Conservation (phyloP, 495 filamentous ascomycete genomes). For the Viridothelium virens region DNA sequence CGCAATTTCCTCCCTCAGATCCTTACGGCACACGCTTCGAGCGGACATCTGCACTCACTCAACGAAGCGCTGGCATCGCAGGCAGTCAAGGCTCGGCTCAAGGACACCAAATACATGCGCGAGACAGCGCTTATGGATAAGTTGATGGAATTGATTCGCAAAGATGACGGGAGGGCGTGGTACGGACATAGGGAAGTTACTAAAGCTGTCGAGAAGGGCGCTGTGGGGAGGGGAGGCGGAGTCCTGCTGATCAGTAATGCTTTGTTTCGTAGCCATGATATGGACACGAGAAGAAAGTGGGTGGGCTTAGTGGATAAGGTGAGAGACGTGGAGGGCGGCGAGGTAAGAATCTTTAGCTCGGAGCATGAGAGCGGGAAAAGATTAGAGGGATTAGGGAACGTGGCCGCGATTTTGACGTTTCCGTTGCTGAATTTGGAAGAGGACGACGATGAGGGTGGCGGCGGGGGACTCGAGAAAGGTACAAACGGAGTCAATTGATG, state of each 20-base stretch:
- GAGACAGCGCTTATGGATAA: conserved; percentile 83
- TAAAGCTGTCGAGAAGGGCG: conserved; percentile 77
- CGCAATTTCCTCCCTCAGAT: conserved; percentile 41
- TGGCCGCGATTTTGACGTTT: conserved; percentile 87
- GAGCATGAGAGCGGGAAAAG: conserved; percentile 90
- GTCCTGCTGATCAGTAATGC: conserved; percentile 76
- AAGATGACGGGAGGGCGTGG: conserved; percentile 84
- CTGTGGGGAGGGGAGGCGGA: conserved; percentile 77
- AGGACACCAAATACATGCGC: conserved; percentile 75
- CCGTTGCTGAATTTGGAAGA: conserved; percentile 71
- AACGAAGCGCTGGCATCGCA: conserved; percentile 76
- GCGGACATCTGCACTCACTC: conserved; percentile 75
- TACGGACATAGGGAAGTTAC: conserved; percentile 84
- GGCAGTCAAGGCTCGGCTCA: conserved; percentile 65
- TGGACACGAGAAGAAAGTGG: conserved; percentile 71
- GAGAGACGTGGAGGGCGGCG: conserved; percentile 73
- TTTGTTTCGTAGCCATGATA: conserved; percentile 75
- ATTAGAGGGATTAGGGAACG: conserved; percentile 74
- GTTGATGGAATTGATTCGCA: conserved; percentile 69
- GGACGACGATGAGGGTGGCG: conserved; percentile 28
- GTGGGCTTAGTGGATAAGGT: conserved; percentile 85
- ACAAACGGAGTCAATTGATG: not conserved
- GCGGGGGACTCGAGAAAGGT: not conserved
- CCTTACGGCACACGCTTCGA: conserved; percentile 73
- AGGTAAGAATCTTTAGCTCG: conserved; percentile 78